phyloP scores from a whole-genome alignment of 1,284 basidiomycete genomes.

The Pseudozyma hubeiensis region DNA sequence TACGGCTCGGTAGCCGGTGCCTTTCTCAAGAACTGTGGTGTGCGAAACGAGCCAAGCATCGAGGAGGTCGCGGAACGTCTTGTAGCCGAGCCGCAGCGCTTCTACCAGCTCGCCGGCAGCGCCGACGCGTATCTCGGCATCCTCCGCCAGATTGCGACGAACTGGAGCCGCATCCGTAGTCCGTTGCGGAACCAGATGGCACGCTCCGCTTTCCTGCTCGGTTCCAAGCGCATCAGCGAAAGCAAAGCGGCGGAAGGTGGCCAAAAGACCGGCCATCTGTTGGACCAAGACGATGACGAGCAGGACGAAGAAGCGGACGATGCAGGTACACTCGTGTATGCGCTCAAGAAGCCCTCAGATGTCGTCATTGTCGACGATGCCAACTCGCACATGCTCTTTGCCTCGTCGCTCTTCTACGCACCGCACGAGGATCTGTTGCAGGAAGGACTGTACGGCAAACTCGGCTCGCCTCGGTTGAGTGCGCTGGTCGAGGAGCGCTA shows the following conservation, averaged over 20 bases:
- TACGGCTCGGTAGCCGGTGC: conserved; percentile 85
- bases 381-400: conserved; percentile 67
- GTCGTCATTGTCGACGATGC: conserved; percentile 68
- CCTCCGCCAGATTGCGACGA: conserved; percentile 85
- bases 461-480: conserved; percentile 77
- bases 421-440: conserved; percentile 90
- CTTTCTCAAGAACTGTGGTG: conserved; percentile 85
- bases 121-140: conserved; percentile 78
- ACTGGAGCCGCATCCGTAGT: conserved; percentile 75
- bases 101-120: conserved; percentile 78
- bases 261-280: conserved; percentile 24
- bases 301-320: conserved; percentile 65
- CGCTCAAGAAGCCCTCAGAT: conserved; percentile 65
- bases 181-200: conserved; percentile 77
- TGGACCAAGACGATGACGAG: conserved; percentile 46
- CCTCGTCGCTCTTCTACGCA: conserved; percentile 75
- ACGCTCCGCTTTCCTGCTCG: conserved; percentile 79
- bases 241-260: conserved; percentile 7
- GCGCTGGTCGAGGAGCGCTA: conserved; percentile 81
- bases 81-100: conserved; percentile 73
- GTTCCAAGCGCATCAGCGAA: conserved; percentile 73
- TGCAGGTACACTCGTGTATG: conserved; percentile 60
- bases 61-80: conserved; percentile 74
- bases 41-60: conserved; percentile 86
- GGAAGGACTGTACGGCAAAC: conserved; percentile 68